Evolutionary conservation across 2,329 filamentous ascomycete genomes (phyloP), one percentile per base, ranked within the genome.

Genomic region (Neopestalotiopsis rosae): DNA sequence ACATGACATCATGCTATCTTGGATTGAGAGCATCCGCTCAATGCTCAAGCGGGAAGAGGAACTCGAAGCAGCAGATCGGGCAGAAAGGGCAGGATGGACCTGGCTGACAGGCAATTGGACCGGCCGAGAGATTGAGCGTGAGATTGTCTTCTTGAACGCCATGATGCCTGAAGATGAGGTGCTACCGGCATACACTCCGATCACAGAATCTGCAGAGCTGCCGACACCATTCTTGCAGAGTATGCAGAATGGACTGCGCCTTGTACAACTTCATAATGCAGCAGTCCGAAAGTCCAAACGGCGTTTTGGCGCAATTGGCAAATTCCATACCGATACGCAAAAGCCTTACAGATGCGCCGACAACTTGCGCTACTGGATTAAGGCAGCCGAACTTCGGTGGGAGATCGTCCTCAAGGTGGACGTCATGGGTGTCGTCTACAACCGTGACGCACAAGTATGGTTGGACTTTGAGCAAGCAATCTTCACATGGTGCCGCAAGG

Each of bases 311-410:
- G 89, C 93, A 71, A 98, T 99, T 77, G 94, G 94, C 68, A 88
- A 88, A 10, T 98, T 92, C 80, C 96, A 98, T 79, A 91, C 90
- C n/a, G 94, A 99, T 79, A 95, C 96, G 10, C 91, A 90, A 70
- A 98, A 98, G 81, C 96, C 96, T 0, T 99, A 99, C 79, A 92
- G 96, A 63, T 91, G 91, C 71, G 94, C 95, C 3, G 96, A 99
- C 74, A 99, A 99, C 79, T 86, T 99, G 71, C 90, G 94, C 56
- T 99, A 92, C 84, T 99, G 96, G 95, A 89, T 93, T 81, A 99
- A 99, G 83, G 96, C 95, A 1, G 94, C 95, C 7, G 95, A 99
- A 82, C 86, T 98, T 69, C 90, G 96, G 67, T 99, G 95, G 91
- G 96, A 98, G 81, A 89, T 95, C 52, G 88, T 92, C 73, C 85